Evolutionary conservation across 306 rosid species (phyloP).

Genomic region (Alnus glutinosa): DNA sequence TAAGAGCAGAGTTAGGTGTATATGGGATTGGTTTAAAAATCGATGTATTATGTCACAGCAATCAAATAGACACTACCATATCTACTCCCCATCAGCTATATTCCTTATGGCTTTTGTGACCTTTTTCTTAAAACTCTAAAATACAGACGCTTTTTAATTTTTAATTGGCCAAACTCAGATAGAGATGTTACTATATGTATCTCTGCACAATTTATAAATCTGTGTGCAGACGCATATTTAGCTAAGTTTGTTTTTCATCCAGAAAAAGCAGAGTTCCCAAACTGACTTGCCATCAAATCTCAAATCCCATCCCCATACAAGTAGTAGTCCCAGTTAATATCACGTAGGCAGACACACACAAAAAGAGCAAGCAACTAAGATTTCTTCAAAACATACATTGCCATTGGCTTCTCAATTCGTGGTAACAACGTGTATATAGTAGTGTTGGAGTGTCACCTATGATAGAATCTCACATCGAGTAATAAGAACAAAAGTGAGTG

Average conservation of each 20-base stretch:
- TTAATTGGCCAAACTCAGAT: background rate
- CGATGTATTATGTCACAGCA: background rate
- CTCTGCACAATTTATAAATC: background rate
- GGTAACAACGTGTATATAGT: background rate
- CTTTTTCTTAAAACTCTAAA: background rate
- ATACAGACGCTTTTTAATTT: background rate
- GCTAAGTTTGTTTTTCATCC: background rate
- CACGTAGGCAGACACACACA: background rate
- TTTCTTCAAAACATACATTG: background rate
- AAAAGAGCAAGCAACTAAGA: background rate
- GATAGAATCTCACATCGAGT: background rate
- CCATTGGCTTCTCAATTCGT: background rate
- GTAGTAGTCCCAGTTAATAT: background rate
- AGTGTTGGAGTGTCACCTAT: background rate
- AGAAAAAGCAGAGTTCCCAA: background rate
- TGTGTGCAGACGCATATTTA: background rate
- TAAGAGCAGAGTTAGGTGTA: background rate
- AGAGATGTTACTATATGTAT: background rate
- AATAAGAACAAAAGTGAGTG: background rate
- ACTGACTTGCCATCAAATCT: slow-evolving; percentile 6
- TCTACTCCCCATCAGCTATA: background rate
- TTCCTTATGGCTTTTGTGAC: background rate
- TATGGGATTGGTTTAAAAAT: background rate
- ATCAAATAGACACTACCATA: background rate
- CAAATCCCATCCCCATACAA: background rate